Base-by-base conservation (phyloP, 768 basidiomycete genomes). In the Panaeolus cyanescens region DNA sequence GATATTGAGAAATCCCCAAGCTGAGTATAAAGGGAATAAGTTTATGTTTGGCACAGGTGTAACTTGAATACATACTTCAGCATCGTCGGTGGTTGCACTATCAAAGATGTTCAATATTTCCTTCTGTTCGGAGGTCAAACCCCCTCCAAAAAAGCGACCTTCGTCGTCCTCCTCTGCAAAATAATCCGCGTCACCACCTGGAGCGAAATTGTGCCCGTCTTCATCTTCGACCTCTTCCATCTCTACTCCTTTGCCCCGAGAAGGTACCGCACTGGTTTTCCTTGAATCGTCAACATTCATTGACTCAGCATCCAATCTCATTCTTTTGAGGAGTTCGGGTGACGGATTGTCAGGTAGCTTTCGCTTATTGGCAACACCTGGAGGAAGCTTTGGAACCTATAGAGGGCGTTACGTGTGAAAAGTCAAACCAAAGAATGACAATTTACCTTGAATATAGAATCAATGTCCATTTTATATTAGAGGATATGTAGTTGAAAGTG, bases 81-180 rank as follows among this genome's bases (percentile, higher is more conserved):
- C 89, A 40, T 83, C 87, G 39, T 88, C 86, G 8, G 82, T 85
- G 45, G 81, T 86, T 5, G 87, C 83, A 55, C 77, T 82, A 66
- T 99, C 96, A 72, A 99, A 96, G 61, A 99, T 96, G 65, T 92
- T 94, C 60, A 99, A 71, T 36, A 99, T 99, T 59, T 95, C 89
- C 71, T 98, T 96, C 78, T 99, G 97, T 71, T 95, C 91, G 36
- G 81, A 83, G 1, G 94, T 96, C 62, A 99, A 77, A 1, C 97
- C 97, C 1, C 96, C 95, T 36, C 97, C 97, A 69, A 89, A 96
- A 76, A 96, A 96, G 10, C 95, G 82, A 0, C 93, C 95, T 67
- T 95, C 94, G 22, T 91, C 92, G 69, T 96, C 95, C 74, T 96
- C 95, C 67, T 96, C 96, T 4, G 72, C 84, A 67, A 92, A 95